Evolutionary conservation across 192 early-diverging fungal genomes (phyloP).

Genomic region (Umbelopsis sp.): DNA sequence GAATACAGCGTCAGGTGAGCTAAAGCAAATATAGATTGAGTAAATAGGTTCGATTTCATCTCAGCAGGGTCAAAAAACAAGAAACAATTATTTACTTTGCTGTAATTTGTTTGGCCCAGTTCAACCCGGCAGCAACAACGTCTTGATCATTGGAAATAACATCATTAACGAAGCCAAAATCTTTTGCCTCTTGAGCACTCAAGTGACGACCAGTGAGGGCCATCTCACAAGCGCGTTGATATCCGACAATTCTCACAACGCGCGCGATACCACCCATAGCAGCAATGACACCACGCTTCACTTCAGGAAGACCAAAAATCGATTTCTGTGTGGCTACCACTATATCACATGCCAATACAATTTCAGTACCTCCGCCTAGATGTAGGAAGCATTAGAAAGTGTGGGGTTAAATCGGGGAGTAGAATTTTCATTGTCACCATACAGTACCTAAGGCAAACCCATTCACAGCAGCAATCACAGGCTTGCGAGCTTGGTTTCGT

Average conservation of each 20-base stretch:
- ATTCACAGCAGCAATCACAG: conserved; percentile 50
- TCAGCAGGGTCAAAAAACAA: not conserved
- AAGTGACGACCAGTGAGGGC: conserved; percentile 41
- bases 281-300: conserved; percentile 40
- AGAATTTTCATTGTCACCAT: not conserved
- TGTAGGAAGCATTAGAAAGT: not conserved
- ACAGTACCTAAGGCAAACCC: conserved; percentile 40
- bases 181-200: conserved; percentile 37
- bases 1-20: conserved; percentile 47
- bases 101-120: conserved; percentile 35
- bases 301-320: conserved; percentile 44
- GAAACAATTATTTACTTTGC: conserved; percentile 22
- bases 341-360: conserved; percentile 40
- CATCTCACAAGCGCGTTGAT: conserved; percentile 41
- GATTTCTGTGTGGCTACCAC: conserved; percentile 42
- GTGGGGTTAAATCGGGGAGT: not conserved
- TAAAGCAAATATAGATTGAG: conserved; percentile 5
- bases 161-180: conserved; percentile 42
- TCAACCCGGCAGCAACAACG: conserved; percentile 25
- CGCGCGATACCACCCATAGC: conserved; percentile 38
- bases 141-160: conserved; percentile 30
- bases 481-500: conserved; percentile 34
- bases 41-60: no score
- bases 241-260: conserved; percentile 33
- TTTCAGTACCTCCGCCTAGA: conserved; percentile 40